Evolutionary conservation across 2,329 filamentous ascomycete genomes (phyloP).

Genomic region (Pseudopyricularia cyperi): DNA sequence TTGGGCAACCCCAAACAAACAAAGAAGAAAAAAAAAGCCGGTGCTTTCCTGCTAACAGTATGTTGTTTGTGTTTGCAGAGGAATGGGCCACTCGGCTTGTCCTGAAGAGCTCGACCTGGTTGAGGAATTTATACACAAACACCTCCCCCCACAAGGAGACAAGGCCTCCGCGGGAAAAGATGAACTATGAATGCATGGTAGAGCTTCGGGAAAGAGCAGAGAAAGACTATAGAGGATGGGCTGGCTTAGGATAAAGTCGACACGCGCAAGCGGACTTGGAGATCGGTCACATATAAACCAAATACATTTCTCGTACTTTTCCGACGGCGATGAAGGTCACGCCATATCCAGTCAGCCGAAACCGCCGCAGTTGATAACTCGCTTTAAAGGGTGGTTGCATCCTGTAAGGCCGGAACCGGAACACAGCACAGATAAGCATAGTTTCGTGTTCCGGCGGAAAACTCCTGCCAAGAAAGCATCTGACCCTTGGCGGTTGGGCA

Average conservation of each 20-base stretch:
- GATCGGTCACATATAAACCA: background rate
- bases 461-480: background rate
- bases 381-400: background rate
- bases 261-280: background rate
- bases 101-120: constrained; percentile 72
- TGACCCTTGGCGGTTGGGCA: background rate
- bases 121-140: constrained; percentile 41
- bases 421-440: background rate
- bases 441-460: background rate
- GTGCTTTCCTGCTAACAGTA: constrained; percentile 1
- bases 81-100: constrained; percentile 64
- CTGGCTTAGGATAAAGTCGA: background rate
- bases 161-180: constrained; percentile 18
- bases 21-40: no score
- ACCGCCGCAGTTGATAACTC: no score
- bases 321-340: no score
- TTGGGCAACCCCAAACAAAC: no score
- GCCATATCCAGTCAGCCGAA: no score
- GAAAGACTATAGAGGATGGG: background rate
- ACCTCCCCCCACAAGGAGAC: constrained; percentile 28
- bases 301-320: no score
- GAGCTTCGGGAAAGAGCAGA: background rate
- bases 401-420: background rate
- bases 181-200: constrained; percentile 15
- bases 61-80: constrained; percentile 27